Base-by-base conservation (phyloP, 1,139 yeast genomes). In the Sugiyamaella japonica region DNA sequence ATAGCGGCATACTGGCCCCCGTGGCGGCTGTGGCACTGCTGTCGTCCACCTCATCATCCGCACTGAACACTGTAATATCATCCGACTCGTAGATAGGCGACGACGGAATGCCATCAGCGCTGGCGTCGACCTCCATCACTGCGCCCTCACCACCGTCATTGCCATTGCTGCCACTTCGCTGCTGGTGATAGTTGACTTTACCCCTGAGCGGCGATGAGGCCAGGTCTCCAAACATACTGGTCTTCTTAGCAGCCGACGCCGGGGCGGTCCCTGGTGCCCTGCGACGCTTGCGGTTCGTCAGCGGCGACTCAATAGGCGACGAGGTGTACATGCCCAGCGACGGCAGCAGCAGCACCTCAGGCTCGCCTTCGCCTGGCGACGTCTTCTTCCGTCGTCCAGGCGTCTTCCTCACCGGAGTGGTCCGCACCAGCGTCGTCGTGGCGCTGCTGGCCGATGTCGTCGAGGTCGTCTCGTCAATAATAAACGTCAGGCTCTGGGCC, bases 261-360 rank as follows among this genome's bases (percentile, higher is more conserved):
- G n/a, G 34, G 3, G n/a, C 10, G 3, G 34, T 9, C 34, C 10
- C 34, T 12, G n/a, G 7, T 8, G 25, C 25, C 29, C 46, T 13
- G 16, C 42, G 32, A 3, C 52, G 45, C 25, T 53, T 53, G 15
- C 51, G 46, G 9, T 47, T 54, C 6, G 61, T 57, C 34, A 49
- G 52, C 1, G 62, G 62, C 12, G 62, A 59, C 23, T 56, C 59
- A 15, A 55, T 53, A 1, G 62, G 62, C 13, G 61, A 58, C 8
- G 62, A 59, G 15, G 62, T 44, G 43, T 53, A 56, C 60, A 59
- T 54, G 23, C 58, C 60, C 41, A 59, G 48, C 2, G 60, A 54
- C 8, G 62, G 62, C 34, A 46, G 28, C 25, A 17, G 16, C n/a
- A n/a, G n/a, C n/a, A n/a, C n/a, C n/a, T n/a, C n/a, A 31, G 13